Percentiles rank a stretch among this genome's conserved stretches.
These are phyloP conservation scores for Volvariella volvacea DNA, from an alignment of 1,284 basidiomycete genomes.

Conservation along the genomic window DNA sequence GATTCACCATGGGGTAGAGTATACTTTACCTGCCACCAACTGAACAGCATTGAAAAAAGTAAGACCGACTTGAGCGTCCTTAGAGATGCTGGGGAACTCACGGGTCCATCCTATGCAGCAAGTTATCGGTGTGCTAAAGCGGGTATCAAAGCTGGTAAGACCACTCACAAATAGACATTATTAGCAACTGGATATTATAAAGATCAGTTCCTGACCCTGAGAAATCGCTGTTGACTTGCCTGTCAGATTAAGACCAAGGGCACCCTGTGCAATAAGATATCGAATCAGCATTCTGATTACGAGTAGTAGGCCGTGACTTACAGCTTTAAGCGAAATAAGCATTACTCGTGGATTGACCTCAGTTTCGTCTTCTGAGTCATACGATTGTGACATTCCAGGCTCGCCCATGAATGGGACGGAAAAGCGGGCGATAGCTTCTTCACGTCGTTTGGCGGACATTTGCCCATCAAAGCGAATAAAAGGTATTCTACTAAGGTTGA, in stretches of 20 bases:
- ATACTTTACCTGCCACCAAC: constrained; percentile 65
- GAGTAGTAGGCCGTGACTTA: constrained; percentile 17
- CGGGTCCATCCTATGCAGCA: constrained; percentile 70
- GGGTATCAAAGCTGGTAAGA: background rate
- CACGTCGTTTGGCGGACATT: constrained; percentile 72
- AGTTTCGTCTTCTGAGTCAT: constrained; percentile 32
- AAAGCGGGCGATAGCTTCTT: constrained; percentile 73
- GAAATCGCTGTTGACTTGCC: constrained; percentile 17
- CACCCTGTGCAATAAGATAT: constrained; percentile 46
- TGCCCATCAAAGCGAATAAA: constrained; percentile 80
- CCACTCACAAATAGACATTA: constrained; percentile 75
- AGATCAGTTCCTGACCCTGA: background rate
- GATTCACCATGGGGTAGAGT: background rate
- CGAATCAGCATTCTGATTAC: background rate
- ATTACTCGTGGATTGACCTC: constrained; percentile 67
- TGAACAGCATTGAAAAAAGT: no score
- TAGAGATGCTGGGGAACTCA: no score
- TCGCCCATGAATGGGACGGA: constrained; percentile 48
- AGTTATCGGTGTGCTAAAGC: constrained; percentile 8
- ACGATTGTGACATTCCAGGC: no score
- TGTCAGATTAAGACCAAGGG: constrained; percentile 83
- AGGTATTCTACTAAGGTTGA: constrained; percentile 44
- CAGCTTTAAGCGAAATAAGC: constrained; percentile 81
- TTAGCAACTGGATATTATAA: constrained; percentile 54
- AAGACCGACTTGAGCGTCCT: background rate